Evolutionary conservation across 441 rosid genomes (phyloP), one percentile per base, ranked within the genome.

Genomic region (Corymbia calophylla): DNA sequence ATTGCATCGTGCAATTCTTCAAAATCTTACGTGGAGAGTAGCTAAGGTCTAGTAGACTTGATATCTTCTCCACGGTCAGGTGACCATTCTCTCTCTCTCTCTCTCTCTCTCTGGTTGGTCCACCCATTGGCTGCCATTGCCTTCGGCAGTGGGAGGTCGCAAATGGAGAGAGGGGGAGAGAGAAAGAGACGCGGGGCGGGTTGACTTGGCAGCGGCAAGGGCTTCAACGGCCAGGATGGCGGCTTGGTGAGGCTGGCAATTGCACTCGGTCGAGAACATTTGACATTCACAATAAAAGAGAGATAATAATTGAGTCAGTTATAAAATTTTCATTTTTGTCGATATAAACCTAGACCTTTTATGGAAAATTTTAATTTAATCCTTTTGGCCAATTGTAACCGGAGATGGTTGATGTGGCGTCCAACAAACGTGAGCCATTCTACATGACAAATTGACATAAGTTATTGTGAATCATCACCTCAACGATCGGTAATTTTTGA

Each of bases 321-420:
- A 0, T n/a, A 64, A 64, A 64, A 18, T 64, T n/a, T 12, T 64
- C 1, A 64, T 14, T n/a, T 64, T 64, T 64, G 10, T 4, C 10
- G 7, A n/a, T 0, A 7, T 9, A 70, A 70, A 35, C 48, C 5
- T 68, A 4, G 19, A 25, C 16, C 8, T 39, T 73, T 73, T 10
- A 1, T 2, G 1, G 0, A 1, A 70, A 70, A 32, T 35, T 70
- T 19, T 70, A 9, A 70, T 11, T 4, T 35, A 70, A 35, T 39
- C 9, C 13, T 70, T 35, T 5, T 1, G 0, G 0, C 2, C 2
- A 1, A 18, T 70, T 70, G 1, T 70, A 10, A 11, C 4, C 0
- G 0, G 3, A 5, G 1, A 18, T 18, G 0, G 0, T 4, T 4
- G 8, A 70, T 0, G 1, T 70, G 48, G 2, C 8, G 0, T 70